These are phyloP conservation scores for Annulohypoxylon stygium DNA, from an alignment of 495 filamentous ascomycete genomes.

Conservation along the genomic window DNA sequence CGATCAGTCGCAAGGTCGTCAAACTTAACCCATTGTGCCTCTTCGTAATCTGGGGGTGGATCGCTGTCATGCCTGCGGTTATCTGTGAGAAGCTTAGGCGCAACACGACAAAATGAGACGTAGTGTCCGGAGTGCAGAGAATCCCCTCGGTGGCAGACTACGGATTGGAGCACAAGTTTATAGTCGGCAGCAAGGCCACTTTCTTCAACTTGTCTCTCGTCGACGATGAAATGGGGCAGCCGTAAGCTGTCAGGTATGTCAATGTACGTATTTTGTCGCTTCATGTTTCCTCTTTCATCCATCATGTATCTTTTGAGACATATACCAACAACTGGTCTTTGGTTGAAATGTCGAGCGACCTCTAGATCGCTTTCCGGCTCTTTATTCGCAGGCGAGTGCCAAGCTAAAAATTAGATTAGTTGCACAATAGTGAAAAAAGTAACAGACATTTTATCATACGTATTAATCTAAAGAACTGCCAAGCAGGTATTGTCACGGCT, in stretches of 20 bases:
- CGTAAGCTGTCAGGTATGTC: constrained; percentile 93
- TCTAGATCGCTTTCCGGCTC: constrained; percentile 62
- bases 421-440: not conserved
- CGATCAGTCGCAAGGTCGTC: constrained; percentile 81
- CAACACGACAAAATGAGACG: constrained; percentile 81
- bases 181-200: constrained; percentile 71
- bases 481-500: constrained; percentile 94
- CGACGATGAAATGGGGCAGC: constrained; percentile 90
- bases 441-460: constrained; percentile 64
- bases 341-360: constrained; percentile 63
- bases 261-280: constrained; percentile 80
- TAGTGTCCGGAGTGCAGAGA: constrained; percentile 95
- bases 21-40: constrained; percentile 86
- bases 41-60: constrained; percentile 65
- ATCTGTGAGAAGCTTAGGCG: constrained; percentile 66
- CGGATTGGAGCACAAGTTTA: constrained; percentile 88
- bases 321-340: constrained; percentile 86
- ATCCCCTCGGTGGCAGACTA: constrained; percentile 90
- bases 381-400: constrained; percentile 68
- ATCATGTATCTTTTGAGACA: constrained; percentile 93
- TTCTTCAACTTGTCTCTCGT: constrained; percentile 70
- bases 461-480: constrained; percentile 95
- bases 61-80: constrained; percentile 66
- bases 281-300: constrained; percentile 73
- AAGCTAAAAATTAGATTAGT: constrained; percentile 77